Evolutionary conservation across 1,284 basidiomycete genomes (phyloP).

Genomic region (Dichomitus squalens): DNA sequence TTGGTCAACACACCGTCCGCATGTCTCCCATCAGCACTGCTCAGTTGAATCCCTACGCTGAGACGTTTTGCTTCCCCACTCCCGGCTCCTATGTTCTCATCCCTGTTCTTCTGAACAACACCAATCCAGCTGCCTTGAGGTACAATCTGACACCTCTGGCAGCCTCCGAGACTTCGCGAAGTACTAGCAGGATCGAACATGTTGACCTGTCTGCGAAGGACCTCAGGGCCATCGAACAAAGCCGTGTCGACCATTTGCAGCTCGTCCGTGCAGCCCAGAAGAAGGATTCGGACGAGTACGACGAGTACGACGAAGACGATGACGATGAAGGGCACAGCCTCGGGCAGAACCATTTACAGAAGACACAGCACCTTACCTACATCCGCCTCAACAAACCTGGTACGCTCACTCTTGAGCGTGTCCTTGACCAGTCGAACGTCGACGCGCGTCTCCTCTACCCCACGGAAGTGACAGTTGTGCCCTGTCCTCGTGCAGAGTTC

Average conservation of each 20-base stretch:
- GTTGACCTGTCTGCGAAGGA: constrained; percentile 66
- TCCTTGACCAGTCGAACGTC: constrained; percentile 70
- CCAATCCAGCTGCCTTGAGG: constrained; percentile 70
- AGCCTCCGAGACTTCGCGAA: constrained; percentile 40
- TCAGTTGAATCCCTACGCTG: constrained; percentile 70
- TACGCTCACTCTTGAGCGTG: constrained; percentile 69
- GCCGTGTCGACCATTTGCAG: constrained; percentile 53
- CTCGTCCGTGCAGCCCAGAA: constrained; percentile 42
- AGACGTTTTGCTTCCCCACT: constrained; percentile 72
- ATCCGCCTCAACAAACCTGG: constrained; percentile 75
- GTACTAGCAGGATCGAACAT: constrained; percentile 48
- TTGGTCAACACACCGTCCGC: constrained; percentile 87
- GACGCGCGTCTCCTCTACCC: constrained; percentile 68
- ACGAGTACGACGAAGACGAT: constrained; percentile 63
- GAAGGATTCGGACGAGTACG: constrained; percentile 42
- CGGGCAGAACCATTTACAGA: constrained; percentile 50
- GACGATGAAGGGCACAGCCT: constrained; percentile 44
- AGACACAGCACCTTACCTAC: constrained; percentile 74
- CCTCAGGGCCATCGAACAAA: constrained; percentile 64
- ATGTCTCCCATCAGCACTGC: constrained; percentile 91
- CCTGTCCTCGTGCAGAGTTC: constrained; percentile 81
- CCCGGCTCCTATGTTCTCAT: constrained; percentile 62
- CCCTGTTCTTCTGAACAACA: constrained; percentile 90
- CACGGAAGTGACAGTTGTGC: constrained; percentile 74
- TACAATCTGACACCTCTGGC: constrained; percentile 81